Conservation (phyloP, 192 early-diverging fungal species). For the Funneliformis mosseae region DNA sequence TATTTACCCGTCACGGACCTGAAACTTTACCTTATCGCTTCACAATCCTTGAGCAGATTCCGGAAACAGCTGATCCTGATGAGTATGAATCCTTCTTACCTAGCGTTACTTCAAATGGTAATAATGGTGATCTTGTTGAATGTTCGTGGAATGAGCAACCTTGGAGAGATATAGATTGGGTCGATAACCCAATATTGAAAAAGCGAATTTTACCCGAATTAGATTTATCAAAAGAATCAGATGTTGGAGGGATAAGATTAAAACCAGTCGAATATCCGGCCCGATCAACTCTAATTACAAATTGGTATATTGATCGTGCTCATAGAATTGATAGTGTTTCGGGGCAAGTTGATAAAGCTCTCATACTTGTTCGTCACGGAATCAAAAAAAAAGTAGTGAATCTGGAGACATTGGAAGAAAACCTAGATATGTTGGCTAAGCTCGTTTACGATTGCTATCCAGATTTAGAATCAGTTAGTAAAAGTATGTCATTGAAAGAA, state of each 20-base stretch:
- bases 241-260: slow-evolving; percentile 43
- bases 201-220: slow-evolving; percentile 43
- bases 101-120: slow-evolving; percentile 24
- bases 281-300: slow-evolving; percentile 41
- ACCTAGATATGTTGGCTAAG: slow-evolving; percentile 59
- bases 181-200: slow-evolving; percentile 50
- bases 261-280: slow-evolving; percentile 54
- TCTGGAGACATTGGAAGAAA: slow-evolving; percentile 57
- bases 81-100: slow-evolving; percentile 47
- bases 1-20: slow-evolving; percentile 63
- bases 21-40: slow-evolving; percentile 64
- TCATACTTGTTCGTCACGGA: slow-evolving; percentile 57
- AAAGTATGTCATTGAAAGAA: slow-evolving; percentile 37
- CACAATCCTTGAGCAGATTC: slow-evolving; percentile 59
- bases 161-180: slow-evolving; percentile 65
- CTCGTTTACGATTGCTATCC: slow-evolving; percentile 62
- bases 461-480: slow-evolving; percentile 31
- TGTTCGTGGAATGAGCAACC: slow-evolving; percentile 48
- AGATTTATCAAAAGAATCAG: slow-evolving; percentile 38
- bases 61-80: slow-evolving; percentile 56
- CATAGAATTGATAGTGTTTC: slow-evolving; percentile 54
- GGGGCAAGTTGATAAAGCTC: slow-evolving; percentile 57
- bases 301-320: slow-evolving; percentile 64
- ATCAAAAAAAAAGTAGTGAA: slow-evolving; percentile 48
- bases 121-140: slow-evolving; percentile 38